These are phyloP conservation scores for Pichia terricola DNA, from an alignment of 1,139 yeast species.

Conservation along the genomic window DNA sequence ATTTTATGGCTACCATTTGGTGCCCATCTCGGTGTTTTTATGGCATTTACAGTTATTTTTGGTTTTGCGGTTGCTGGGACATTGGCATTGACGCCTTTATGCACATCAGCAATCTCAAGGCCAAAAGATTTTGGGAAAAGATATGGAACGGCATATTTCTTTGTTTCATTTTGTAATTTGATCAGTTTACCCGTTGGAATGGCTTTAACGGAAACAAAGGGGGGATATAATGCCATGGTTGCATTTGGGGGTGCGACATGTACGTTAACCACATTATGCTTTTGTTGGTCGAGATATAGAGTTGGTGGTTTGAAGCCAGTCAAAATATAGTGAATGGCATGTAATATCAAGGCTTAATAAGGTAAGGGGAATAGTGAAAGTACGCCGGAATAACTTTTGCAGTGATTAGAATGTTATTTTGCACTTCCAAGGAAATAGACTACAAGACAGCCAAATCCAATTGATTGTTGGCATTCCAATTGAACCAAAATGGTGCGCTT, in stretches of 20 bases:
- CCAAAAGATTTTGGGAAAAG: constrained; percentile 41
- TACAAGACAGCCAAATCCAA: no score
- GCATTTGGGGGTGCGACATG: constrained; percentile 30
- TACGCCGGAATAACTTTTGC: no score
- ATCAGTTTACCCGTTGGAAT: constrained; percentile 43
- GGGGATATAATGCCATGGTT: constrained; percentile 29
- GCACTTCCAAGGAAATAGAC: no score
- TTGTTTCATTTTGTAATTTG: constrained; percentile 35
- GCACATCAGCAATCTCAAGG: constrained; percentile 40
- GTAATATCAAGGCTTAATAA: no score
- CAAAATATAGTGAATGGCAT: no score
- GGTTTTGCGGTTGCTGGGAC: constrained; percentile 48
- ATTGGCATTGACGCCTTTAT: constrained; percentile 39
- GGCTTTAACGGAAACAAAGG: constrained; percentile 29
- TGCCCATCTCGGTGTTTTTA: constrained; percentile 27
- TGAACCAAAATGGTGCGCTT: no score
- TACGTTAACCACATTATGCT: constrained; percentile 23
- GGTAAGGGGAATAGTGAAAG: no score
- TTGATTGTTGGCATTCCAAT: no score
- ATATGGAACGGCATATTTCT: constrained; percentile 38
- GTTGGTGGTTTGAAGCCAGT: constrained; percentile 12
- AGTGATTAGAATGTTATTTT: no score
- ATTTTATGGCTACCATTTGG: constrained; percentile 51
- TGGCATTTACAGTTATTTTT: constrained; percentile 38
- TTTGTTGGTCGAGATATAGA: constrained; percentile 16